Evolutionary conservation across 495 filamentous ascomycete species (phyloP).

Genomic region (Aspergillus haitiensis): DNA sequence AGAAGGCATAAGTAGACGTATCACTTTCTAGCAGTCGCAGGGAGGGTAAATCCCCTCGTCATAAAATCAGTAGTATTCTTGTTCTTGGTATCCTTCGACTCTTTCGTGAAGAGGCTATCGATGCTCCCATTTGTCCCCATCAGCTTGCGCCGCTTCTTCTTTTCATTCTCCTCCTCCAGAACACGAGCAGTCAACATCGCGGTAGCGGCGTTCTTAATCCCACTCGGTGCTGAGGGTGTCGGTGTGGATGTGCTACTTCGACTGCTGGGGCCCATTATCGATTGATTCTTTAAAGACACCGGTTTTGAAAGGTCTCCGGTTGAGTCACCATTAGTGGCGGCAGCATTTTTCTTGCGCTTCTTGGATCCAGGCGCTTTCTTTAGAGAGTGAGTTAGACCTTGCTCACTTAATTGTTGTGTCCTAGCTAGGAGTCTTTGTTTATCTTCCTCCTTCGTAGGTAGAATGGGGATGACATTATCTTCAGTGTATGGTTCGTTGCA

Average conservation of each 20-base stretch:
- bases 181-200: conserved; percentile 83
- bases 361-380: conserved; percentile 74
- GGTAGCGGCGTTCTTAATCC: conserved; percentile 84
- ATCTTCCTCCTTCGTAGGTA: conserved; percentile 70
- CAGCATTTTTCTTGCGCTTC: conserved; percentile 65
- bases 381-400: conserved; percentile 78
- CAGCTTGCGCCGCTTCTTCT: conserved; percentile 76
- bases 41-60: conserved; percentile 71
- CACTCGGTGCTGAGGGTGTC: conserved; percentile 37
- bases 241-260: conserved; percentile 34
- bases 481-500: conserved; percentile 74
- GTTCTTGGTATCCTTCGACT: conserved; percentile 46
- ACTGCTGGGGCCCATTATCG: conserved; percentile 16
- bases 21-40: conserved; percentile 39
- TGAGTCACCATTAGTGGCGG: conserved; percentile 21
- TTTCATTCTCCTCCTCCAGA: conserved; percentile 77
- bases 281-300: conserved; percentile 6
- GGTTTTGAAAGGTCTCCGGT: conserved; percentile 12
- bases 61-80: conserved; percentile 68
- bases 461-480: conserved; percentile 80
- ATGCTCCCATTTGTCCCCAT: conserved; percentile 64
- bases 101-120: conserved; percentile 66
- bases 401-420: conserved; percentile 61
- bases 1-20: background rate
- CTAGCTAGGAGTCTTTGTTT: conserved; percentile 66